Evolutionary conservation across 2,329 filamentous ascomycete genomes (phyloP).

Genomic region (Nigrospora osmanthi): DNA sequence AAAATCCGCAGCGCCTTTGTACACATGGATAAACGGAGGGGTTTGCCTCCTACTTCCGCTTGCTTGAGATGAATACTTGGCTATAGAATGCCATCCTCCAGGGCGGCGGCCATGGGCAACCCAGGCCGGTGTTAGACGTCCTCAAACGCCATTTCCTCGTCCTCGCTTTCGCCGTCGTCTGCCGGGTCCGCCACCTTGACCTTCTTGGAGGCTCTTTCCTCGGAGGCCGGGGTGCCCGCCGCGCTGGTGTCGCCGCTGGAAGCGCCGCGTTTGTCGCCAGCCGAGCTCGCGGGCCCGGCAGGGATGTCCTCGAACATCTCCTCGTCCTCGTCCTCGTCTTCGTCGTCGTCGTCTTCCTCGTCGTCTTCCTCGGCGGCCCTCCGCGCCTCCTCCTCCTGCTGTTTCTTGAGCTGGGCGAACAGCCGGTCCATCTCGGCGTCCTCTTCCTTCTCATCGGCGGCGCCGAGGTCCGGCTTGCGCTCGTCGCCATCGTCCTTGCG

Average conservation of each 20-base stretch:
- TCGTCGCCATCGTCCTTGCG: conserved; percentile 19
- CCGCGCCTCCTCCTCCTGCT: conserved; percentile 43
- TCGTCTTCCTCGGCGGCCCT: conserved; percentile 41
- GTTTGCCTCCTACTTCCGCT: too few species aligned
- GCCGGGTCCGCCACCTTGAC: conserved; percentile 39
- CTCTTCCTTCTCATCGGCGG: conserved; percentile 42
- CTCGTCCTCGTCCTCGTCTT: conserved; percentile 18
- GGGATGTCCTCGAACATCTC: conserved; percentile 27
- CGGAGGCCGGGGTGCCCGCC: conserved; percentile 22
- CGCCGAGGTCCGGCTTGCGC: conserved; percentile 34
- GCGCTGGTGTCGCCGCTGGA: conserved; percentile 22
- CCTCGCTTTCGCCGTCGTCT: conserved; percentile 22
- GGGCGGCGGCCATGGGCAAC: too few species aligned
- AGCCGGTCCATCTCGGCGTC: conserved; percentile 56
- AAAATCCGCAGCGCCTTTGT: too few species aligned
- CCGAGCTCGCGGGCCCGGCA: conserved; percentile 8
- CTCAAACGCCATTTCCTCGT: conserved; percentile 37
- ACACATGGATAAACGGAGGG: too few species aligned
- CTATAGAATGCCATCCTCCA: too few species aligned
- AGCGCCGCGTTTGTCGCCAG: conserved; percentile 17
- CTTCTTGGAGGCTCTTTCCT: conserved; percentile 41
- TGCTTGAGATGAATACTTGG: too few species aligned
- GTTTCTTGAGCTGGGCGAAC: conserved; percentile 58
- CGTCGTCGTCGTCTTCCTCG: conserved; percentile 27
- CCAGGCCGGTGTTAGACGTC: conserved; percentile 24